Conservation (phyloP, 495 filamentous ascomycete genomes). For the Xylaria sp. region DNA sequence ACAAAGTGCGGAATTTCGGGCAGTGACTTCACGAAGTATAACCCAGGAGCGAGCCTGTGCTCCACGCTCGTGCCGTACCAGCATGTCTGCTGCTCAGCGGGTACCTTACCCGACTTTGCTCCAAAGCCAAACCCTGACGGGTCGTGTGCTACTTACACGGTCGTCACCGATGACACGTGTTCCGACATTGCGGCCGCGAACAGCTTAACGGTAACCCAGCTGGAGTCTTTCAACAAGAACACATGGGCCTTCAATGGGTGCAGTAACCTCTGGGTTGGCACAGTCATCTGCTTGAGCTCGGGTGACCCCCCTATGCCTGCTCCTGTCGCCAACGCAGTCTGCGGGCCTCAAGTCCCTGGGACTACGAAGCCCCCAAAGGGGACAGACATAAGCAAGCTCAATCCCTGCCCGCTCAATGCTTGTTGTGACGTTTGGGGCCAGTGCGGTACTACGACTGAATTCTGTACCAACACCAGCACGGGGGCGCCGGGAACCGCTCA, state of each 20-base stretch:
- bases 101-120: neutral
- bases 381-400: neutral
- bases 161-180: neutral
- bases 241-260: neutral
- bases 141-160: neutral
- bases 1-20: neutral
- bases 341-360: neutral
- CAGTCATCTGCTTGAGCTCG: neutral
- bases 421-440: conserved; percentile 54
- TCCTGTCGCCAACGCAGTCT: neutral
- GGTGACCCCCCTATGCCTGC: neutral
- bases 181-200: neutral
- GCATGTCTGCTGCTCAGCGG: neutral
- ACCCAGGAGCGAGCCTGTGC: neutral
- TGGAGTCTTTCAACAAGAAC: neutral
- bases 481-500: conserved; percentile 48
- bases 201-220: neutral
- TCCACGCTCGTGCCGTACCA: neutral
- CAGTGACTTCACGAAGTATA: neutral
- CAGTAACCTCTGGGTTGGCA: neutral
- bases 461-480: conserved; percentile 47
- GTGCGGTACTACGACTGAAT: conserved; percentile 57
- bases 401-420: conserved; percentile 9
- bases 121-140: neutral
- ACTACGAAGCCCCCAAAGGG: neutral